Conservation (phyloP, 768 basidiomycete genomes). For the Fomitopsis serialis region DNA sequence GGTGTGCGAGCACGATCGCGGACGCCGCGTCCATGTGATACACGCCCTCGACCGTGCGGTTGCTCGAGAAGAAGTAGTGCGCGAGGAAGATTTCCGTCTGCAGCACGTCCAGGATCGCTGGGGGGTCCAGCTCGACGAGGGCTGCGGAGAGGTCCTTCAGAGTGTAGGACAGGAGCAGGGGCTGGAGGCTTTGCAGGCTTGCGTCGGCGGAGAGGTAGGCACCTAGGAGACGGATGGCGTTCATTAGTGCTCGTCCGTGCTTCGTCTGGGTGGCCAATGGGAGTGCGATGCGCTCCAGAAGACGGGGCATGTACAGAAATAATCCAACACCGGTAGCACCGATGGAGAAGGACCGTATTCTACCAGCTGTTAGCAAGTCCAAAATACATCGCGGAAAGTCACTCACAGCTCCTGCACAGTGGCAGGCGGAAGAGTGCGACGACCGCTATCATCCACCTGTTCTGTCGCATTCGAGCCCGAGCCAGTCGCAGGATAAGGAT, state of each 20-base stretch:
- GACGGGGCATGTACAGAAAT: conserved; percentile 50
- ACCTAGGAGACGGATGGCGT: conserved; percentile 29
- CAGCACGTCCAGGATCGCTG: conserved; percentile 27
- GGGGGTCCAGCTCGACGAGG: conserved; percentile 25
- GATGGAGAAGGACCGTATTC: conserved; percentile 34
- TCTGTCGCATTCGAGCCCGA: neutral
- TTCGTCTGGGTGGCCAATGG: conserved; percentile 27
- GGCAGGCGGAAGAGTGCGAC: neutral
- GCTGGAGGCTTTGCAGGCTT: conserved; percentile 21
- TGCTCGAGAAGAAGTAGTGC: conserved; percentile 60
- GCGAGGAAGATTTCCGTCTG: conserved; percentile 49
- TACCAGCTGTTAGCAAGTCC: neutral
- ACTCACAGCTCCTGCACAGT: neutral
- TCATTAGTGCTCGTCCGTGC: conserved; percentile 37
- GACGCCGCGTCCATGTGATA: conserved; percentile 41
- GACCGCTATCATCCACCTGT: neutral
- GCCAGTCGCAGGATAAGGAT: neutral
- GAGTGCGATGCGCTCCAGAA: conserved; percentile 24
- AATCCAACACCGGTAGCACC: conserved; percentile 58
- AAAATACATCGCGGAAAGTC: no score
- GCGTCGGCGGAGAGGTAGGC: conserved; percentile 21
- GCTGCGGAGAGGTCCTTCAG: conserved; percentile 43
- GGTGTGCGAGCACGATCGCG: conserved; percentile 23
- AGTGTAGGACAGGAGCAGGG: conserved; percentile 41
- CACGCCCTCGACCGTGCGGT: conserved; percentile 56